phyloP scores from a whole-genome alignment of 2,329 filamentous ascomycete species.

The Hypoxylon sp. region DNA sequence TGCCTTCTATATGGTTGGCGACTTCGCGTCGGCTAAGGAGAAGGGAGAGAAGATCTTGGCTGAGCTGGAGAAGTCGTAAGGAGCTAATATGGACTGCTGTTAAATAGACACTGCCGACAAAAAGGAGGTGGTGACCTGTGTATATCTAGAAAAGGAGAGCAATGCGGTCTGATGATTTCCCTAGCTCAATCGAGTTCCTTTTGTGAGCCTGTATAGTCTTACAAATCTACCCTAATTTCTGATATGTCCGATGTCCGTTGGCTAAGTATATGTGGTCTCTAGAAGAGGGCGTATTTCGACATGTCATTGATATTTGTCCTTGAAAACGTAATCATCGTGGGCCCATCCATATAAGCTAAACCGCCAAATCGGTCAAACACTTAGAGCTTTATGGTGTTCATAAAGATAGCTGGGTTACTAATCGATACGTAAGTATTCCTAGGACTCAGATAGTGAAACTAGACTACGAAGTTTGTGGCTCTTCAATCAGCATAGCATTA shows the following conservation, averaged over 20 bases:
- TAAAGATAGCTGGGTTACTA: too few relatives aligned
- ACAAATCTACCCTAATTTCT: slow-evolving; percentile 59
- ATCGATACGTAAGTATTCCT: too few relatives aligned
- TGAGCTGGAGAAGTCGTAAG: slow-evolving; percentile 81
- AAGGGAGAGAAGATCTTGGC: slow-evolving; percentile 99
- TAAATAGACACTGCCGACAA: slow-evolving; percentile 54
- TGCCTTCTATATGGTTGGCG: slow-evolving; percentile 98
- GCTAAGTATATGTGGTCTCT: slow-evolving; percentile 8
- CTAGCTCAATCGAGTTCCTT: slow-evolving; percentile 71
- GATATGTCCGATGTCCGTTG: slow-evolving; percentile 11
- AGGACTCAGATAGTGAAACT: too few relatives aligned
- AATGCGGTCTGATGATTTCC: slow-evolving; percentile 62
- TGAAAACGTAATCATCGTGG: not conserved
- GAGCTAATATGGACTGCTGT: slow-evolving; percentile 52
- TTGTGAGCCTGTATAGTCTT: slow-evolving; percentile 72
- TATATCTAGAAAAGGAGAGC: slow-evolving; percentile 69
- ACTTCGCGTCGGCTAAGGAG: slow-evolving; percentile 89
- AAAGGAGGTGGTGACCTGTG: slow-evolving; percentile 62
- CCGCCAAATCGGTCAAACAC: too few relatives aligned
- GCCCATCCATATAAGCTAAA: too few relatives aligned
- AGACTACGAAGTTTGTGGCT: too few relatives aligned
- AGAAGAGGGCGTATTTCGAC: not conserved
- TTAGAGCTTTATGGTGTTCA: too few relatives aligned
- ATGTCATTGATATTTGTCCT: not conserved
- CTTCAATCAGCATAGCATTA: too few relatives aligned